phyloP scores from a whole-genome alignment of 108 stramenopile genomes.

The Nitzschia putrida region DNA sequence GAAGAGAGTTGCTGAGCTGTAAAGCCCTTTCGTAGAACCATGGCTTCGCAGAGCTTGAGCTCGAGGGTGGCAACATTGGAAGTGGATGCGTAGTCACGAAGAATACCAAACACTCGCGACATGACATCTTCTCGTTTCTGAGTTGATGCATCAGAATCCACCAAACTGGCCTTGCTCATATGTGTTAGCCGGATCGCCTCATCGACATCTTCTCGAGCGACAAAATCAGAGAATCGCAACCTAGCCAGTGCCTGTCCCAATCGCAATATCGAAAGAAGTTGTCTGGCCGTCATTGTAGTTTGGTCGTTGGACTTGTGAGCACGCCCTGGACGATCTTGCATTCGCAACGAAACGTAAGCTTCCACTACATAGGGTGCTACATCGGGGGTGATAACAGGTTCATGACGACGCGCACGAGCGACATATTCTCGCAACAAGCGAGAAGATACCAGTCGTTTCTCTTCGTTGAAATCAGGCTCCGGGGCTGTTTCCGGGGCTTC shows the following conservation, averaged over 20 bases:
- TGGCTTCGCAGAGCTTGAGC: conserved; percentile 69
- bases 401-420: conserved; percentile 83
- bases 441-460: conserved; percentile 59
- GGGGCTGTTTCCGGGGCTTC: conserved; percentile 34
- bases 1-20: conserved; percentile 79
- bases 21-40: conserved; percentile 89
- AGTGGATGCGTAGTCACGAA: conserved; percentile 69
- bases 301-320: conserved; percentile 66
- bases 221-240: conserved; percentile 89
- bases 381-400: conserved; percentile 90
- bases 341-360: conserved; percentile 92
- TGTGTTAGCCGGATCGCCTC: conserved; percentile 96
- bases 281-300: conserved; percentile 96
- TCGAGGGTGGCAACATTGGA: conserved; percentile 53
- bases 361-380: conserved; percentile 95
- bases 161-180: conserved; percentile 83
- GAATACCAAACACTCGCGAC: conserved; percentile 74
- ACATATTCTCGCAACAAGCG: conserved; percentile 93
- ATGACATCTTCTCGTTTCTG: conserved; percentile 61
- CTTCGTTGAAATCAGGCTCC: conserved; percentile 33
- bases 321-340: conserved; percentile 68
- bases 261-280: conserved; percentile 96
- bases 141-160: conserved; percentile 35
- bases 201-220: conserved; percentile 95
- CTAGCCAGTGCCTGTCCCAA: conserved; percentile 94